Base-by-base conservation (phyloP, 1,284 basidiomycete genomes). In the Heliocybe sulcata region DNA sequence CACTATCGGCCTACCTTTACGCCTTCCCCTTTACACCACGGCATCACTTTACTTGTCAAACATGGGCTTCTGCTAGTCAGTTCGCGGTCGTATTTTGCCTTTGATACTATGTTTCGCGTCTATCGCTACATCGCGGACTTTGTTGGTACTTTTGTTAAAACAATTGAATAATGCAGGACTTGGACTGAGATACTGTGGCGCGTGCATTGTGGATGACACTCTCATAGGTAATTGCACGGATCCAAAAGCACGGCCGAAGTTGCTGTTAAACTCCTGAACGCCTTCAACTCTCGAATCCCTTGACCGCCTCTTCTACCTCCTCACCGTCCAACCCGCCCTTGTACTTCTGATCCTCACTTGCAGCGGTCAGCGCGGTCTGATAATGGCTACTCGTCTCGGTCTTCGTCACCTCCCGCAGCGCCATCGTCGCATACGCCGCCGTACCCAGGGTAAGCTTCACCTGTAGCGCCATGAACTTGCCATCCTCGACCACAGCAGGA, bases 351-450 rank as follows among this genome's bases (percentile, higher is more conserved):
- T 95, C 94, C 67, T 92, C 92, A 33, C 91, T 87, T 38, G 79
- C 79, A 57, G 79, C 77, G 16, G 94, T 96, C 61, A 96, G 77
- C 57, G 75, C 77, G 19, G 82, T 89, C 69, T 96, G 93, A 67
- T 85, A 87, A 68, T 92, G 91, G 8, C 90, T 87, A 62, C 90
- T 92, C 11, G 94, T 97, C 64, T 95, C 92, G 38, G 88, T 90
- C 72, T 94, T 94, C 12, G 93, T 96, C 47, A 96, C 84, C 70
- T 96, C 93, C 48, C 94, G 82, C 59, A 98, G 69, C 2, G 94
- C 94, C 94, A 98, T 98, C 2, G 94, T 98, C 1, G 94, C 94
- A 69, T 96, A 98, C 2, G 92, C 89, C 1, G 91, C 88, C 2
- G 92, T 92, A 22, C 90, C 91, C 20, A 98, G 77, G 12, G 80